These are phyloP conservation scores for Trypanosoma theileri DNA, from an alignment of 208 protist genomes.

Conservation along the genomic window DNA sequence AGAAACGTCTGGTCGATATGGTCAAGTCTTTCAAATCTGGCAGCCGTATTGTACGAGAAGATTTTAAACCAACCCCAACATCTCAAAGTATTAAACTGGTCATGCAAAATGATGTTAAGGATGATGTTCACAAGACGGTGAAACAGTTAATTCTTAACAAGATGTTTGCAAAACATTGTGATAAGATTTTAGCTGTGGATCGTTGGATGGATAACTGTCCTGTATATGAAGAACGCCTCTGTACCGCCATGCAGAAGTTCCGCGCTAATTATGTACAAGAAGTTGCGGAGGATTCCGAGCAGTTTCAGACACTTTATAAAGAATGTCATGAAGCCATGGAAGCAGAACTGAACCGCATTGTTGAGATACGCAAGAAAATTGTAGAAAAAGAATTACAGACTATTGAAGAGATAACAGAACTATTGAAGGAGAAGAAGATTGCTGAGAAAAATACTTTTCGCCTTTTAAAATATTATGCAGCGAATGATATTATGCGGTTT, in stretches of 20 bases:
- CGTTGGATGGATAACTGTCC: slow-evolving; percentile 74
- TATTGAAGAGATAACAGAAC: slow-evolving; percentile 50
- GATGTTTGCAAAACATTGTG: slow-evolving; percentile 73
- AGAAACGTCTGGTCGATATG: slow-evolving; percentile 57
- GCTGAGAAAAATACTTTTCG: slow-evolving; percentile 79
- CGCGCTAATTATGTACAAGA: slow-evolving; percentile 57
- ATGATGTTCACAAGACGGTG: slow-evolving; percentile 51
- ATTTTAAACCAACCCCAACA: slow-evolving; percentile 44
- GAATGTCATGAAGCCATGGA: slow-evolving; percentile 49
- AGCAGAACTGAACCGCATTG: slow-evolving; percentile 65
- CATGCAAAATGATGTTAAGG: slow-evolving; percentile 88
- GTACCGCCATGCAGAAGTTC: slow-evolving; percentile 68
- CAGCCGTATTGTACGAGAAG: slow-evolving; percentile 75
- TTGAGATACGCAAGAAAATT: slow-evolving; percentile 46
- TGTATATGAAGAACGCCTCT: slow-evolving; percentile 68
- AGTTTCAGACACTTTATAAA: slow-evolving; percentile 52
- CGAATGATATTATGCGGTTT: slow-evolving; percentile 77
- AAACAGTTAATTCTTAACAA: slow-evolving; percentile 56
- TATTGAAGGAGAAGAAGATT: slow-evolving; percentile 57
- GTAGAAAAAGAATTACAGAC: slow-evolving; percentile 50
- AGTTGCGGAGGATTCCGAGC: slow-evolving; percentile 55
- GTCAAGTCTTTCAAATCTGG: slow-evolving; percentile 68
- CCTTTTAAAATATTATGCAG: slow-evolving; percentile 86
- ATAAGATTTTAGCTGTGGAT: slow-evolving; percentile 53
- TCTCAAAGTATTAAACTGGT: slow-evolving; percentile 61